Evolutionary conservation across 495 filamentous ascomycete genomes (phyloP).

Genomic region (Aspergillus saccharolyticus): DNA sequence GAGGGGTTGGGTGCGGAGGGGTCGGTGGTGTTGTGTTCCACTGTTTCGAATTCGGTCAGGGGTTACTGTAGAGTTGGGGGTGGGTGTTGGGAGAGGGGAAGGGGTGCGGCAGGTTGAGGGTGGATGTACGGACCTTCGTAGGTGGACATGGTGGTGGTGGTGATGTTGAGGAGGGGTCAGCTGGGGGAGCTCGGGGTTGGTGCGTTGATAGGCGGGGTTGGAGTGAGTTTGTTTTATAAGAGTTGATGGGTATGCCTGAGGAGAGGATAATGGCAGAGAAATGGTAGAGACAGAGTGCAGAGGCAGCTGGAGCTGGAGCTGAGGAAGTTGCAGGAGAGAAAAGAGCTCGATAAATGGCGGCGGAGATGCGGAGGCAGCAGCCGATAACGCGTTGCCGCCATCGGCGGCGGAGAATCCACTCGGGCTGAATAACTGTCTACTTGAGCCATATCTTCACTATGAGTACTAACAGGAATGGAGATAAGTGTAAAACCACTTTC

Average conservation of each 20-base stretch:
- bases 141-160: slow-evolving; percentile 44
- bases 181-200: neutral
- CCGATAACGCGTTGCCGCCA: slow-evolving; percentile 12
- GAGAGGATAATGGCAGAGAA: neutral
- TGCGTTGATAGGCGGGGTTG: neutral
- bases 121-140: slow-evolving; percentile 60
- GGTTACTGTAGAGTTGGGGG: neutral
- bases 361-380: slow-evolving; percentile 11
- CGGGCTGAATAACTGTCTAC: slow-evolving; percentile 8
- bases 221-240: slow-evolving; percentile 4
- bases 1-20: slow-evolving; percentile 25
- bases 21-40: slow-evolving; percentile 71
- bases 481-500: too few relatives aligned
- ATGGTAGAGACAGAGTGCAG: neutral
- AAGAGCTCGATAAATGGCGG: slow-evolving; percentile 7
- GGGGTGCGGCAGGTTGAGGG: neutral
- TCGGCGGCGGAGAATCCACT: slow-evolving; percentile 4
- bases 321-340: neutral
- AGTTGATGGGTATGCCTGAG: neutral
- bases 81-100: slow-evolving; percentile 1
- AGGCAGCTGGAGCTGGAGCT: neutral
- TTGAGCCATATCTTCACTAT: too few relatives aligned
- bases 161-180: too few relatives aligned
- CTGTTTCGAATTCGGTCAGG: slow-evolving; percentile 35
- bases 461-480: too few relatives aligned